Percentiles rank a stretch among this genome's conserved stretches.
Evolutionary conservation across 495 filamentous ascomycete genomes (phyloP).

Genomic region (Margaritispora aquatica): DNA sequence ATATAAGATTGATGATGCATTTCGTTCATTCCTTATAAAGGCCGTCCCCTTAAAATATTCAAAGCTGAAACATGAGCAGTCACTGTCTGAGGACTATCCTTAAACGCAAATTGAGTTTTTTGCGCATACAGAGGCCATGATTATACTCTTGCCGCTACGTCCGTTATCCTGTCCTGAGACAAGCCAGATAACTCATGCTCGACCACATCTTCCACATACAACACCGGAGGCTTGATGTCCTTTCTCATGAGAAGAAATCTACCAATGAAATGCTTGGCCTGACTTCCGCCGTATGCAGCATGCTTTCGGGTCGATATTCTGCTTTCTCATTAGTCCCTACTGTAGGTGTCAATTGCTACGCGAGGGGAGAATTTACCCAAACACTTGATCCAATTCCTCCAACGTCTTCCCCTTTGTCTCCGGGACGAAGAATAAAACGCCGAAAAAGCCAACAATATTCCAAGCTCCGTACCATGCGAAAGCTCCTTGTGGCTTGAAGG

Average conservation of each 20-base stretch:
- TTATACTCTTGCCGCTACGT: constrained; percentile 12
- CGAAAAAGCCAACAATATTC: constrained; percentile 60
- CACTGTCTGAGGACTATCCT: neutral
- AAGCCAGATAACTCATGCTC: constrained; percentile 8
- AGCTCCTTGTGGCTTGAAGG: constrained; percentile 39
- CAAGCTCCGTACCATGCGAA: constrained; percentile 60
- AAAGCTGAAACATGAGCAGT: too few species aligned
- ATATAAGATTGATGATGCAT: too few species aligned
- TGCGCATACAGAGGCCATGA: neutral
- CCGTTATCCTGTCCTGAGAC: constrained; percentile 4
- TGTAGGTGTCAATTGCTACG: neutral
- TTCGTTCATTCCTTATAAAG: too few species aligned
- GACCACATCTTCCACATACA: constrained; percentile 15
- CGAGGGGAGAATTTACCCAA: neutral
- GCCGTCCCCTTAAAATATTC: too few species aligned
- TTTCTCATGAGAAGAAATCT: constrained; percentile 9
- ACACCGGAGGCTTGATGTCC: constrained; percentile 3
- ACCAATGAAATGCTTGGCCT: constrained; percentile 16
- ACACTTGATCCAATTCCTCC: constrained; percentile 46
- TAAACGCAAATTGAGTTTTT: neutral
- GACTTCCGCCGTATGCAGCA: constrained; percentile 13
- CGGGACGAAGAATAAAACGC: constrained; percentile 71
- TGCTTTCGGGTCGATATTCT: neutral
- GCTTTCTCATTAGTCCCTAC: neutral
- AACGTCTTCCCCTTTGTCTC: constrained; percentile 77